Base-by-base conservation (phyloP, 1,284 basidiomycete genomes). In the Neolentinus lepideus region DNA sequence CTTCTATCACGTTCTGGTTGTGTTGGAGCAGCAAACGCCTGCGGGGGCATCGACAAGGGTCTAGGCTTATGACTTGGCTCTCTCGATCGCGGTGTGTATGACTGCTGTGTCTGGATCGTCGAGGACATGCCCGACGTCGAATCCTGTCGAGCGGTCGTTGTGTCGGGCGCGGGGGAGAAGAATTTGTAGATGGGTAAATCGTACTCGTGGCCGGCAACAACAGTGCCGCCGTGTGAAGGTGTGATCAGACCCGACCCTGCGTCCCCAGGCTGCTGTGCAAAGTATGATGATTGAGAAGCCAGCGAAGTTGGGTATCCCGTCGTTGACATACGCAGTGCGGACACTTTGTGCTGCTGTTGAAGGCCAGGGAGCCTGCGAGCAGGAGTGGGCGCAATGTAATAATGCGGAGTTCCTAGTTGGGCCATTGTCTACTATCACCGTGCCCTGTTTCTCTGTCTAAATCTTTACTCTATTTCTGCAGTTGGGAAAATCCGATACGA, bases 21-120 rank as follows among this genome's bases (percentile, higher is more conserved):
- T 60, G 65, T 64, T 2, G 71, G 67, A 58, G 64, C 64, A 52
- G 61, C 64, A 66, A 70, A 78, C 21, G 78, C 61, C 64, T 82
- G 81, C 11, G 85, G 83, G 52, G 85, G 85, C 80, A 88, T 84
- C 12, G 85, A 86, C 53, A 84, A 72, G 36, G 85, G 85, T 50
- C 85, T 74, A 55, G 81, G 81, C 61, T 74, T 75, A 59, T 74
- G 72, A 25, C 61, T 58, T 2, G 62, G 53, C 29, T 52, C 27
- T 31, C 47, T 50, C 27, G 47, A 50, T 50, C 47, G 47, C 47
- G 47, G 47, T n/a, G 38, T 50, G 22, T 50, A 50, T 26, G 24
- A 29, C 27, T 25, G 55, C 53, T 52, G 71, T 54, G 11, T 57
- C 58, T 47, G 38, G 38, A 54, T 60, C 43, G 57, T 53, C 27